Conservation (phyloP, 176 grass and related monocot genomes). For the Phoenix dactylifera region DNA sequence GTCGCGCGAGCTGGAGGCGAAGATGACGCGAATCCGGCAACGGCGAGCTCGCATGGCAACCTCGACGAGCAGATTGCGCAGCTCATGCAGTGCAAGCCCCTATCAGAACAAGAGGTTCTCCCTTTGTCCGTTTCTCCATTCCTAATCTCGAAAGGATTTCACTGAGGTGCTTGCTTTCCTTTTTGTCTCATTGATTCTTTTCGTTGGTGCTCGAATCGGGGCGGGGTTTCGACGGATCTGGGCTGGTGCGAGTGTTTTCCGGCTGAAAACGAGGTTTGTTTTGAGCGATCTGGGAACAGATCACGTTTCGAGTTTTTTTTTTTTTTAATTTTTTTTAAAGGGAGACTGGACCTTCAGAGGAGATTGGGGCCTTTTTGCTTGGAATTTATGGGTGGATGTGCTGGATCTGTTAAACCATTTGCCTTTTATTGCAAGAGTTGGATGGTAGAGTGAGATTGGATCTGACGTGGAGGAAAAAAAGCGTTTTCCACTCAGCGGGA, state of each 20-base stretch:
- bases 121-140: not conserved
- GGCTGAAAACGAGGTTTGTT: not conserved
- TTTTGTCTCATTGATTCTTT: conserved; percentile 20
- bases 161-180: not conserved
- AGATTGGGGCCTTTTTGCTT: not conserved
- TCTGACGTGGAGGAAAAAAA: no score
- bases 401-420: no score
- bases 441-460: no score
- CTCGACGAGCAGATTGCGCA: conserved; percentile 58
- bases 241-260: conserved; percentile 14
- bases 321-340: not conserved
- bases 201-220: conserved; percentile 3
- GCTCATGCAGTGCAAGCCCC: conserved; percentile 60
- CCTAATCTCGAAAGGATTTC: not conserved
- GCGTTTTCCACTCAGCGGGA: no score
- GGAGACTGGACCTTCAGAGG: not conserved
- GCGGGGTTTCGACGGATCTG: not conserved
- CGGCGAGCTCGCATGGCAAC: conserved; percentile 23
- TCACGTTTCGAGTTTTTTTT: not conserved
- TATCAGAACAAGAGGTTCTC: conserved; percentile 47
- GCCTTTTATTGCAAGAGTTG: no score
- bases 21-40: conserved; percentile 20
- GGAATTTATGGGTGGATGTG: not conserved
- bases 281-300: not conserved
- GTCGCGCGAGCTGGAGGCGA: conserved; percentile 12